Percentiles rank a stretch among this genome's conserved stretches.
These are phyloP conservation scores for Ceratopteris richardii DNA, from an alignment of 75 land plant genomes.

Conservation along the genomic window DNA sequence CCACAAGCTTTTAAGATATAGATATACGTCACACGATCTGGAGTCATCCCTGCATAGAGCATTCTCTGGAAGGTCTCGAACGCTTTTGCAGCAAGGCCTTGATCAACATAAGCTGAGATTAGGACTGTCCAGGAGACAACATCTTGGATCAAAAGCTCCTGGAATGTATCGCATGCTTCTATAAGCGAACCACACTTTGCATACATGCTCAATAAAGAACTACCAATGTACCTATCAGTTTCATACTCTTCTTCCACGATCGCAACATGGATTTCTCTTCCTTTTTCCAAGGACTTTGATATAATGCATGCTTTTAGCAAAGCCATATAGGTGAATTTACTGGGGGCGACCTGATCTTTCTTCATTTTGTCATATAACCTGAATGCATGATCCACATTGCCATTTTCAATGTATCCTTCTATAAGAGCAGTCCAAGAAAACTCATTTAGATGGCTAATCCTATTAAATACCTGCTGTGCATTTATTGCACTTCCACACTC, in stretches of 20 bases:
- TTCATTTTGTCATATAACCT: conserved; percentile 6
- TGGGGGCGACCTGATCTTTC: conserved; percentile 13
- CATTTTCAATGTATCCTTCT: conserved; percentile 5
- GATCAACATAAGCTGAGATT: conserved; percentile 16
- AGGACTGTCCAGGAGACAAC: conserved; percentile 20
- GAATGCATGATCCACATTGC: conserved; percentile 9
- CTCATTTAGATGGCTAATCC: not conserved
- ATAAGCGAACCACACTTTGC: conserved; percentile 14
- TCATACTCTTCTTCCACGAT: conserved; percentile 12
- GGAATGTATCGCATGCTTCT: conserved; percentile 18
- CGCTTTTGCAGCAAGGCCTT: conserved; percentile 21
- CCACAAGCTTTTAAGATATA: conserved; percentile 53
- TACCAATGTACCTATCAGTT: conserved; percentile 12
- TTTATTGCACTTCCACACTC: not conserved
- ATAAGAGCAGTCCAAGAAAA: not conserved
- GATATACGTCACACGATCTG: conserved; percentile 52
- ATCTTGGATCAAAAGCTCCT: conserved; percentile 7
- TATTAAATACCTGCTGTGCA: conserved; percentile 6
- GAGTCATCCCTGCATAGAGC: conserved; percentile 26
- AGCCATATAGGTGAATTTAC: conserved; percentile 21
- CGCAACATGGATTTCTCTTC: conserved; percentile 12
- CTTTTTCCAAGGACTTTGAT: conserved; percentile 15
- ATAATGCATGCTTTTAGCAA: conserved; percentile 19
- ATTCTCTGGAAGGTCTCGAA: conserved; percentile 25
- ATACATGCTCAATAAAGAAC: conserved; percentile 22